Conservation (phyloP, 2,329 filamentous ascomycete species). For the Stromatinia cepivora region DNA sequence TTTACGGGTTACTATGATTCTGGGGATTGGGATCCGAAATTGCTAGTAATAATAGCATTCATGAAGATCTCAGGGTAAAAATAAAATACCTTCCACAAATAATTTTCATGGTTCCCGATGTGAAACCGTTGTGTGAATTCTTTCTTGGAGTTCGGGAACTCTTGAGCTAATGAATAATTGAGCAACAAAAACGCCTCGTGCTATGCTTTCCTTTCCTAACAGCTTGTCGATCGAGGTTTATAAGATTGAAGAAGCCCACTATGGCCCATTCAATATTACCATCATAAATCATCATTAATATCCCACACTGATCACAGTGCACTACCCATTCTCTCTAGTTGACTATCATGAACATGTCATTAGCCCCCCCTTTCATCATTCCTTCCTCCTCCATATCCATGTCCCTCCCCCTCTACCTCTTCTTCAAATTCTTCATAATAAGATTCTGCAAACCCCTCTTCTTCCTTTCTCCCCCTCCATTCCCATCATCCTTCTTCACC, state of each 20-base stretch:
- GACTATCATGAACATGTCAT: neutral
- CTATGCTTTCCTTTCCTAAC: neutral
- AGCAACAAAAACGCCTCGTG: neutral
- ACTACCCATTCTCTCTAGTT: neutral
- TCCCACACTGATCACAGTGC: too few species aligned
- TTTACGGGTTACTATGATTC: slow-evolving; percentile 26
- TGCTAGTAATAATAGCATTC: slow-evolving; percentile 20
- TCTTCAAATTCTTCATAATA: slow-evolving; percentile 22
- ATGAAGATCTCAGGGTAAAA: slow-evolving; percentile 11
- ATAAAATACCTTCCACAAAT: slow-evolving; percentile 19
- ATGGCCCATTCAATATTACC: neutral
- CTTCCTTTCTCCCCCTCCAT: slow-evolving; percentile 18
- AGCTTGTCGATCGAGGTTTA: neutral
- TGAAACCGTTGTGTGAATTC: neutral
- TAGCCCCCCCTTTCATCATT: neutral
- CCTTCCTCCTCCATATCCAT: slow-evolving; percentile 15
- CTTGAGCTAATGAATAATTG: neutral
- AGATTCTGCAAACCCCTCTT: slow-evolving; percentile 19
- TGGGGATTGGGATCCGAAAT: slow-evolving; percentile 26
- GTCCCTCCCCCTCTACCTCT: slow-evolving; percentile 9
- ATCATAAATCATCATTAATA: slow-evolving; percentile 8
- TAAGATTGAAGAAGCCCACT: neutral
- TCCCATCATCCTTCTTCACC: slow-evolving; percentile 36
- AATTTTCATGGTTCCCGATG: neutral
- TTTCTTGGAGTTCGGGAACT: neutral